phyloP scores from a whole-genome alignment of 108 stramenopile genomes.

The Skeletonema menzelii region DNA sequence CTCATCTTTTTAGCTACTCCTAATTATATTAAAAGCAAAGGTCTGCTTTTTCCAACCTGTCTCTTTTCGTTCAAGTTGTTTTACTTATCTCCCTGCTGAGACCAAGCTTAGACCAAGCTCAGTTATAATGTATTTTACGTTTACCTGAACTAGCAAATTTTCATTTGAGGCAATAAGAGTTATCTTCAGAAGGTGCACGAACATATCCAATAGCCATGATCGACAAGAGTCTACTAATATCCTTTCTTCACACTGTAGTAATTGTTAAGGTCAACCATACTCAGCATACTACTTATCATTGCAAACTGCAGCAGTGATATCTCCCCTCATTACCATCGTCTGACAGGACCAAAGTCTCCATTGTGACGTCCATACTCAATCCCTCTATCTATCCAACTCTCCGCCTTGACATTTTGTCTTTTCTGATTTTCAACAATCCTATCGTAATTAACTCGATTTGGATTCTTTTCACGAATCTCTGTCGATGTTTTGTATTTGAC shows the following conservation, averaged over 20 bases:
- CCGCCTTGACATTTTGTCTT: slow-evolving; percentile 13
- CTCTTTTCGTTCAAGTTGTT: too few species aligned
- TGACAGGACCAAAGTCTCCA: slow-evolving; percentile 38
- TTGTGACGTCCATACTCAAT: slow-evolving; percentile 34
- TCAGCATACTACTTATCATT: too few species aligned
- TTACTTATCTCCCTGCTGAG: too few species aligned
- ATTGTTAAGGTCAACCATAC: not conserved
- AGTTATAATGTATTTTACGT: not conserved
- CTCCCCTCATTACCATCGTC: slow-evolving; percentile 13
- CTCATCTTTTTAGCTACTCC: too few species aligned
- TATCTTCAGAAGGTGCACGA: too few species aligned
- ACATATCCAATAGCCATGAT: not conserved
- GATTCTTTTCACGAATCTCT: slow-evolving; percentile 14
- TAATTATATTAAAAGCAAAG: too few species aligned
- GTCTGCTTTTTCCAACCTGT: too few species aligned
- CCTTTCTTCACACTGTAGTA: not conserved
- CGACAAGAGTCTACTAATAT: not conserved
- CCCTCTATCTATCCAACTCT: slow-evolving; percentile 22
- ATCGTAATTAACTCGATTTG: slow-evolving; percentile 25
- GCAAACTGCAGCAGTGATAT: not conserved
- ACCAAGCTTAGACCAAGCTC: not conserved
- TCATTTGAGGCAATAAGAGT: not conserved
- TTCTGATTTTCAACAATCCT: slow-evolving; percentile 26
- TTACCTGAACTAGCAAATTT: not conserved
- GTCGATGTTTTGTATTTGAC: slow-evolving; percentile 19